Conservation (phyloP, 2,329 filamentous ascomycete species). For the Fusarium albosuccineum region DNA sequence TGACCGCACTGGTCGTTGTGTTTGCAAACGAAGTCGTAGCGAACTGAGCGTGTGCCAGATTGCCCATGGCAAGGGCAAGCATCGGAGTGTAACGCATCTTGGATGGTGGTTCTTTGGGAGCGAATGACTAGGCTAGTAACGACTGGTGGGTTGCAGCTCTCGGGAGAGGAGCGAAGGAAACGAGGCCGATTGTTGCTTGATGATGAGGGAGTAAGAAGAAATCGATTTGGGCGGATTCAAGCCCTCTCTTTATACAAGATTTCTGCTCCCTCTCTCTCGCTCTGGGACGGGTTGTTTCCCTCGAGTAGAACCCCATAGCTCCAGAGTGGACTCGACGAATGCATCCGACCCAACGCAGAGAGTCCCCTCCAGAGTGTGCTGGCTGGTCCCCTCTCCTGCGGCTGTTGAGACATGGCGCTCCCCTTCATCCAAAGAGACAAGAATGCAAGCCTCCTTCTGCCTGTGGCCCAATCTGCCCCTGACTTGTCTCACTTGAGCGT, state of each 20-base stretch:
- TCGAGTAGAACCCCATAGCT: slow-evolving; percentile 12
- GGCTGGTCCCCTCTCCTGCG: slow-evolving; percentile 8
- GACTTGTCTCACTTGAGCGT: slow-evolving; percentile 42
- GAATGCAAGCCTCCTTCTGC: slow-evolving; percentile 32
- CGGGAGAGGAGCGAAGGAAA: slow-evolving; percentile 48
- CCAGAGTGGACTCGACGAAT: slow-evolving; percentile 32
- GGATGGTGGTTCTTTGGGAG: slow-evolving; percentile 29
- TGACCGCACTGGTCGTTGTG: slow-evolving; percentile 2
- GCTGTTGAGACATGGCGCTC: slow-evolving; percentile 44
- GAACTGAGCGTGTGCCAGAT: slow-evolving; percentile 46
- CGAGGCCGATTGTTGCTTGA: slow-evolving; percentile 47
- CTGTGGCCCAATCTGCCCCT: slow-evolving; percentile 30
- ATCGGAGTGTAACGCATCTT: slow-evolving; percentile 51
- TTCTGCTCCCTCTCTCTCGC: neutral
- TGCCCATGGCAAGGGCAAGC: slow-evolving; percentile 49
- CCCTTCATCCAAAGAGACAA: slow-evolving; percentile 24
- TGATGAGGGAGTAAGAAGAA: slow-evolving; percentile 38
- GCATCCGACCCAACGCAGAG: slow-evolving; percentile 22
- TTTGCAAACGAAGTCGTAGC: slow-evolving; percentile 26
- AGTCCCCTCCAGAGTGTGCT: slow-evolving; percentile 3
- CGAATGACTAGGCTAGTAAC: slow-evolving; percentile 44
- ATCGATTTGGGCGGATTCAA: slow-evolving; percentile 32
- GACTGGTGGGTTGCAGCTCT: slow-evolving; percentile 45
- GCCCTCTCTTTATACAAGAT: slow-evolving; percentile 48
- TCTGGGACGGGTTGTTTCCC: slow-evolving; percentile 15